Conservation (phyloP, 371 early-diverging fungal species). For the Haplosporangium sp. region DNA sequence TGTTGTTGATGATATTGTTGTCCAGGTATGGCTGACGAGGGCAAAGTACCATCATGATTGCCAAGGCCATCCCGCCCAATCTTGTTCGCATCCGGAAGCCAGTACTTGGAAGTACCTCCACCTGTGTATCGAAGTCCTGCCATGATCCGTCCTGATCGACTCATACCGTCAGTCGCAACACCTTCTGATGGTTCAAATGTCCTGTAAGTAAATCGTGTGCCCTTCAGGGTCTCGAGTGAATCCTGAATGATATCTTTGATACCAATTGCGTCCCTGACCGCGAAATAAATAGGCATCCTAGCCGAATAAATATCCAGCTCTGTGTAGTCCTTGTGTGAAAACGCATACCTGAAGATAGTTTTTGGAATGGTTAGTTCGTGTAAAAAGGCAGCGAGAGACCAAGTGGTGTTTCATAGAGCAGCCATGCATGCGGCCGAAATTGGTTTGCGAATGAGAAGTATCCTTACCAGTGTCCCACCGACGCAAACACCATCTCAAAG, state of each 20-base stretch:
- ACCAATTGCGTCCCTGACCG: conserved; percentile 86
- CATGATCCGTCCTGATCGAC: conserved; percentile 73
- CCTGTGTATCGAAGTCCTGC: conserved; percentile 83
- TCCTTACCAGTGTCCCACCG: conserved; percentile 83
- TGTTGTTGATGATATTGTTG: no score
- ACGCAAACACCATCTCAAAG: conserved; percentile 90
- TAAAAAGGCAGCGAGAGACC: no score
- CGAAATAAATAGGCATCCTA: conserved; percentile 81
- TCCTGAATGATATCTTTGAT: conserved; percentile 87
- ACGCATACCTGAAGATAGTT: conserved; percentile 56
- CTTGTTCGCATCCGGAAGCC: conserved; percentile 61
- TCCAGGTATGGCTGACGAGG: background rate
- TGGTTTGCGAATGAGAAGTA: no score
- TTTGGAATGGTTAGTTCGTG: background rate
- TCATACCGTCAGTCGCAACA: conserved; percentile 67
- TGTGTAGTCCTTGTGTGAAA: conserved; percentile 82
- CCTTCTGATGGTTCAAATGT: conserved; percentile 85
- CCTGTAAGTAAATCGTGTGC: conserved; percentile 81
- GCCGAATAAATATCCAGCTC: conserved; percentile 72
- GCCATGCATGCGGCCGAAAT: background rate
- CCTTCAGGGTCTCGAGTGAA: conserved; percentile 79
- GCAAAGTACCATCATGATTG: background rate
- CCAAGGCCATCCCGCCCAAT: conserved; percentile 1
- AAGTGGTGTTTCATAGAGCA: no score
- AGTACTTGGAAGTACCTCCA: conserved; percentile 81